These are phyloP conservation scores for Wallacemonas sp. DNA, from an alignment of 208 protist genomes.

Conservation along the genomic window DNA sequence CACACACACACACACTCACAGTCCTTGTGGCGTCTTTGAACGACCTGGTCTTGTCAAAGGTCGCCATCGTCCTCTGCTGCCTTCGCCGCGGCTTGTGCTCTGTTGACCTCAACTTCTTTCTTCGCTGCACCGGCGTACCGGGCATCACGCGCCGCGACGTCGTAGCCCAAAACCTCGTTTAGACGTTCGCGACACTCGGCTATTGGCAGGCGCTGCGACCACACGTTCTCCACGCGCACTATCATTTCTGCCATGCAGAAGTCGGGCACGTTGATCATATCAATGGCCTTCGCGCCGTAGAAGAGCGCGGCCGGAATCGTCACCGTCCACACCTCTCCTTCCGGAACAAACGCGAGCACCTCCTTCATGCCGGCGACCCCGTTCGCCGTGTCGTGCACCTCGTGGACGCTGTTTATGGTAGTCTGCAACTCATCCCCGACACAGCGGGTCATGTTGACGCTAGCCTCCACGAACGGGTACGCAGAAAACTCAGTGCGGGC, in stretches of 20 bases:
- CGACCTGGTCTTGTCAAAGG: no score
- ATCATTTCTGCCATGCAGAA: slow-evolving; percentile 19
- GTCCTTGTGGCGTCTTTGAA: no score
- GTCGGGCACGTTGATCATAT: slow-evolving; percentile 19
- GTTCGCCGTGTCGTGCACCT: background rate
- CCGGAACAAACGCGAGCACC: slow-evolving; percentile 43
- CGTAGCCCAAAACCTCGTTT: slow-evolving; percentile 15
- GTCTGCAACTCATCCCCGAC: background rate
- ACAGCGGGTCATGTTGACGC: background rate
- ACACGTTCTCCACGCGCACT: slow-evolving; percentile 35
- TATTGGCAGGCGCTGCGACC: background rate
- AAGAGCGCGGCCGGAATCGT: slow-evolving; percentile 32
- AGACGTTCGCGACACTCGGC: background rate
- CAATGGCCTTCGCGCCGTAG: slow-evolving; percentile 26
- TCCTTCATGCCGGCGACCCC: slow-evolving; percentile 28
- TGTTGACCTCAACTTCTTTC: no score
- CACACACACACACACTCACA: no score
- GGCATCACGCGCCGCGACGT: slow-evolving; percentile 10
- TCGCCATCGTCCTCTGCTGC: background rate
- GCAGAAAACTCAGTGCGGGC: background rate
- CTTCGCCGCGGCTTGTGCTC: no score
- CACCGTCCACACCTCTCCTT: slow-evolving; percentile 50
- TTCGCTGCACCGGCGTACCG: background rate
- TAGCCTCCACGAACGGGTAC: background rate
- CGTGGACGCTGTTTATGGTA: background rate